phyloP scores from a whole-genome alignment of 176 grass and related monocot species.

The Triticum monococcum region DNA sequence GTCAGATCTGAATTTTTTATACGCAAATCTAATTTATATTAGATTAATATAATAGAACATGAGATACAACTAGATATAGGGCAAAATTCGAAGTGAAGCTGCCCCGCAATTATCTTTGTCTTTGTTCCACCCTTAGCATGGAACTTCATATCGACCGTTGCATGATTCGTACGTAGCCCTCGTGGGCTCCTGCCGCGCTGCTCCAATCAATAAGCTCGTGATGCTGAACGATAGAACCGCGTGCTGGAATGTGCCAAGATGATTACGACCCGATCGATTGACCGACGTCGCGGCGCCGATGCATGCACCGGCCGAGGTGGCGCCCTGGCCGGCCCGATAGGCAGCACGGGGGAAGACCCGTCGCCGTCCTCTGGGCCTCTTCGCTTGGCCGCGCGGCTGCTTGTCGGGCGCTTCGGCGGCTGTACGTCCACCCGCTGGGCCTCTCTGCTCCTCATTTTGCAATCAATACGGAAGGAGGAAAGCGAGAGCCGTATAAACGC shows the following conservation, averaged over 20 bases:
- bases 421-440: neutral
- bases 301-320: conserved; percentile 21
- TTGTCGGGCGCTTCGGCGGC: neutral
- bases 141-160: neutral
- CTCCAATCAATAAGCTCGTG: neutral
- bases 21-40: too few species aligned
- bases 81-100: too few species aligned
- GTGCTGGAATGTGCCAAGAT: neutral
- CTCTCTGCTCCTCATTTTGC: neutral
- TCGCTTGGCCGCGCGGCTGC: neutral
- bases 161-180: neutral
- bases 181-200: neutral
- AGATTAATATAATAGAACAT: too few species aligned
- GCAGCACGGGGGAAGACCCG: neutral
- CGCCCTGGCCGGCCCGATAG: neutral
- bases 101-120: too few species aligned
- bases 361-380: conserved; percentile 1
- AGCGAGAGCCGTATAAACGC: neutral
- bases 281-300: neutral
- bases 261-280: neutral
- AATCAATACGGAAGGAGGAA: neutral
- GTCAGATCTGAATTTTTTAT: too few species aligned
- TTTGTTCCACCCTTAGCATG: neutral
- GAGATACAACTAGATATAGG: too few species aligned
- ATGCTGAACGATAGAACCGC: neutral